phyloP scores from a whole-genome alignment of 768 basidiomycete species.

The Pulveroboletus ravenelii region DNA sequence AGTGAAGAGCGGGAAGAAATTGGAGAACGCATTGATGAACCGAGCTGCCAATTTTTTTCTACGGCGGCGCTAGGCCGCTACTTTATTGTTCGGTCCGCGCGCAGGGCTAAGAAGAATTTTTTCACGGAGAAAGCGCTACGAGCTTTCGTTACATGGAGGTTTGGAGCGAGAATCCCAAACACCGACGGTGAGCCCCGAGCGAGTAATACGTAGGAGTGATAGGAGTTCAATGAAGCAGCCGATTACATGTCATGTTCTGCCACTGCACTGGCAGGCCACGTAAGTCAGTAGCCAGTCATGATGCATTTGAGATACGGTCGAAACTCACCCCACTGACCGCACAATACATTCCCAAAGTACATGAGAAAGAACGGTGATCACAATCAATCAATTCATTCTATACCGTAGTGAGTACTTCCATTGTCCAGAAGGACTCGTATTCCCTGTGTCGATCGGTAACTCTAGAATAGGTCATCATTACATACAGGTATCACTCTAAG shows the following conservation, averaged over 20 bases:
- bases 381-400: not conserved
- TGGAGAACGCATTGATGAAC: not conserved
- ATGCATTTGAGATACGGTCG: too few species aligned
- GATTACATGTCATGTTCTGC: slow-evolving; percentile 16
- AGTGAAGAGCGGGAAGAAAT: not conserved
- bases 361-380: too few species aligned
- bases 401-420: slow-evolving; percentile 6
- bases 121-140: not conserved
- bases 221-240: slow-evolving; percentile 1
- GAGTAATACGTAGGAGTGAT: slow-evolving; percentile 1
- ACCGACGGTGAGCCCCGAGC: not conserved
- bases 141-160: not conserved
- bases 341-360: too few species aligned
- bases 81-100: slow-evolving; percentile 1
- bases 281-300: slow-evolving; percentile 1
- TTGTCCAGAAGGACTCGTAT: slow-evolving; percentile 8
- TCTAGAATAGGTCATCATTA: not conserved
- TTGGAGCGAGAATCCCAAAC: not conserved
- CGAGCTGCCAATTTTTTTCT: slow-evolving; percentile 8
- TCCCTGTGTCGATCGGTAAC: slow-evolving; percentile 6
- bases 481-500: not conserved
- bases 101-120: not conserved
- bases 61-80: not conserved
- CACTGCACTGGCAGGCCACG: not conserved
- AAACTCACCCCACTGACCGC: too few species aligned